Evolutionary conservation across 768 basidiomycete species (phyloP), one percentile per base, ranked within the genome.

Genomic region (Leccinum longicurvipes): DNA sequence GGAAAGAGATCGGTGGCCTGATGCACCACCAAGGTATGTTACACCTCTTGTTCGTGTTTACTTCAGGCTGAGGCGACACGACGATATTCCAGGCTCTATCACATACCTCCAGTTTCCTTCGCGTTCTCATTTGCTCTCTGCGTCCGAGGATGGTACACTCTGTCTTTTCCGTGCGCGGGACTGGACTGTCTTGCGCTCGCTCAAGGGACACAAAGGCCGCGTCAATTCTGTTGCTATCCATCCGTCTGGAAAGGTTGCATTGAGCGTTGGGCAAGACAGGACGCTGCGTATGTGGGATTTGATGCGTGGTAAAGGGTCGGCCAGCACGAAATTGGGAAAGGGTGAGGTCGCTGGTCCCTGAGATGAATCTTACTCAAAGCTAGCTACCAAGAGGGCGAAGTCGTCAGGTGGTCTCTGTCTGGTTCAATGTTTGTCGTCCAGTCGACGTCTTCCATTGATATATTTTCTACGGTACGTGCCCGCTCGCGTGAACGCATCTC

Each of bases 261-360:
- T 99, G 39, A 93, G 87, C 58, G 93, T 98, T 0, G 96, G 97
- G 7, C 87, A 86, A 64, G 97, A 98, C 65, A 79, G 82, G 60
- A 91, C 90, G 3, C 61, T 98, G 56, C 82, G 94, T 42, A 97
- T 99, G 95, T 99, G 97, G 97, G 97, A 99, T 77, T 76, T 99
- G 48, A 95, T 98, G 91, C 78, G 95, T 45, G 96, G 96, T 0
- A 88, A 89, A 69, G 91, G 92, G 4, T 84, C 84, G 11, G 93
- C 92, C 7, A 93, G 93, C 69, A 88, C 84, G 46, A 94, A 95
- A 67, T 72, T 99, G 6, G 91, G 92, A 21, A 89, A 87, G 75
- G 94, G 94, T 91, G 57, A 53, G 79, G 2, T 25, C 24, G 17
- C 23, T 25, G 9, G 19, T 32, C 21, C 19, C 23, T 15, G 15